Evolutionary conservation across 495 filamentous ascomycete species (phyloP), one percentile per base, ranked within the genome.

Genomic region (Hypoxylon subgilvum): DNA sequence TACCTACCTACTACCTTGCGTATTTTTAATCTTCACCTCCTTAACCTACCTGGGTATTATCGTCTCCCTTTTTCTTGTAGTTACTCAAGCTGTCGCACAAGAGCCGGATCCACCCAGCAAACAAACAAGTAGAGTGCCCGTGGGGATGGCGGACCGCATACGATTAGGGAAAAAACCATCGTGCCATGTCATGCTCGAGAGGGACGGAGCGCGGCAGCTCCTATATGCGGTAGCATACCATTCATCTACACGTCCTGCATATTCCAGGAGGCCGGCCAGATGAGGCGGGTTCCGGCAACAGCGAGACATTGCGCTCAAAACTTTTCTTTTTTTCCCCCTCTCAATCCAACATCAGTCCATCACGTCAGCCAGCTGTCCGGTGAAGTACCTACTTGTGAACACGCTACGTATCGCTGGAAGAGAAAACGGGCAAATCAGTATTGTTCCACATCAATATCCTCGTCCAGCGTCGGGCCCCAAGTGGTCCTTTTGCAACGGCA

Each of bases 401-500:
- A 36, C 4, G 14, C 58, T 56, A 51, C 54, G 45, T 64, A 64
- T 45, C 49, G 45, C 39, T 54, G 23, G 54, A 28, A 42, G 42
- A 22, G 38, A 59, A n/a, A 57, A 39, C 35, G 42, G 50, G 49
- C 54, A 51, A 64, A 57, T 64, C 61, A 57, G 34, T 41, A 40
- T 57, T 64, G 61, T 64, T 49, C 61, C 61, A 59, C 54, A 54
- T 64, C 45, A 5, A 44, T 49, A 64, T 59, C 61, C 61, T 59
- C 61, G 54, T 64, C 45, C 38, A 40, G 61, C 42, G 49, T 48
- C 54, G 44, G 54, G 61, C 35, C 39, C 56, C 28, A 61, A 61
- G 55, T 61, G 62, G 62, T 50, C 46, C 62, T 61, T 52, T 57
- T 65, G 62, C 57, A 65, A 65, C 62, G 25, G 54, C 46, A 61